phyloP scores from a whole-genome alignment of 495 filamentous ascomycete genomes.

The Letharia lupina region DNA sequence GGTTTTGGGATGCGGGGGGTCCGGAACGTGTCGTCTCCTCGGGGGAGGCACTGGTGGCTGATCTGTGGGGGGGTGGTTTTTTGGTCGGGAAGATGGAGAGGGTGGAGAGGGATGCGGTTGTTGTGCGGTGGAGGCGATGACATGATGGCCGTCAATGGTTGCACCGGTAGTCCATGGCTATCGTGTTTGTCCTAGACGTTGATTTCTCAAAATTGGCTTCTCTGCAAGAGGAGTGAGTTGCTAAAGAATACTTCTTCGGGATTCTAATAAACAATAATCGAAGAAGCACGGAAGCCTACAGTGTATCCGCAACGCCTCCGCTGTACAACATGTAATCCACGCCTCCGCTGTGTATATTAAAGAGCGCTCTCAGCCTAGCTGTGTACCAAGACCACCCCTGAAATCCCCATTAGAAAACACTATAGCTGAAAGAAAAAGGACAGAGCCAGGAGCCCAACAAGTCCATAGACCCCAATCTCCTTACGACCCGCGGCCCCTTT shows the following conservation, averaged over 20 bases:
- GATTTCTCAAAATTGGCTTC: not conserved
- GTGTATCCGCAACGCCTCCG: not conserved
- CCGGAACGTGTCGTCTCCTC: too few relatives aligned
- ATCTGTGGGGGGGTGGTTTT: too few relatives aligned
- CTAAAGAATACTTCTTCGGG: not conserved
- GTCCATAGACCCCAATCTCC: not conserved
- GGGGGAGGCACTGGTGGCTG: too few relatives aligned
- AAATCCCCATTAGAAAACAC: not conserved
- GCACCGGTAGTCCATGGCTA: not conserved
- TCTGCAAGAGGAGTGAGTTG: not conserved
- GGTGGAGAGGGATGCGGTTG: too few relatives aligned
- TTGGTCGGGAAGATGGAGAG: too few relatives aligned
- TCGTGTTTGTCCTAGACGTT: not conserved
- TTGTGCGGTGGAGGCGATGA: too few relatives aligned
- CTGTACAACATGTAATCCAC: not conserved
- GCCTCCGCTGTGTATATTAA: not conserved
- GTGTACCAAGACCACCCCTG: not conserved
- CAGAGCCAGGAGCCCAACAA: not conserved
- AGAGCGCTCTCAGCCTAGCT: not conserved
- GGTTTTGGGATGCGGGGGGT: too few relatives aligned
- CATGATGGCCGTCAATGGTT: too few relatives aligned
- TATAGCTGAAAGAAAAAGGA: not conserved
- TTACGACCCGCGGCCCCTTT: constrained; percentile 10
- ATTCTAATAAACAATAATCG: not conserved
- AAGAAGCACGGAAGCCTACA: not conserved